Percentiles rank a stretch among this genome's conserved stretches.
phyloP scores from a whole-genome alignment of 768 basidiomycete species.

The Mycena haematopus region DNA sequence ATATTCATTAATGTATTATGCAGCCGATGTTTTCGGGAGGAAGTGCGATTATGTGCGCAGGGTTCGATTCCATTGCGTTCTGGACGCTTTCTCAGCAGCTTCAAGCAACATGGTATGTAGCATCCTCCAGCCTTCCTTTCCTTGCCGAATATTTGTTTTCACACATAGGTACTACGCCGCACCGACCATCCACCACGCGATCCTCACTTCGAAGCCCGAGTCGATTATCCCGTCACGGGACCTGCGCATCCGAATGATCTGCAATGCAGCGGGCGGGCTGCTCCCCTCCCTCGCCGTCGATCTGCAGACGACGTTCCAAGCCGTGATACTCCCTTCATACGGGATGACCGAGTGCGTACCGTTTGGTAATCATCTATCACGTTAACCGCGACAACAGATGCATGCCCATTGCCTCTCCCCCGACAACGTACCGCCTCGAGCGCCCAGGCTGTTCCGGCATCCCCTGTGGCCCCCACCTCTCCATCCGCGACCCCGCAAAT shows the following conservation, averaged over 20 bases:
- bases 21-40: conserved; percentile 58
- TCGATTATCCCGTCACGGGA: conserved; percentile 39
- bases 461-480: conserved; percentile 53
- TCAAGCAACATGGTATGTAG: conserved; percentile 53
- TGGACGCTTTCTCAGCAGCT: conserved; percentile 48
- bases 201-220: conserved; percentile 46
- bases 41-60: conserved; percentile 58
- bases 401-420: conserved; percentile 58
- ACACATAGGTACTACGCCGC: conserved; percentile 54
- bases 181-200: conserved; percentile 56
- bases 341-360: conserved; percentile 59
- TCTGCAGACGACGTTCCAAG: conserved; percentile 55
- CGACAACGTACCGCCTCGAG: conserved; percentile 48
- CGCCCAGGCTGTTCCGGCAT: conserved; percentile 56
- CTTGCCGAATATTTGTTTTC: neutral
- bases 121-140: conserved; percentile 27
- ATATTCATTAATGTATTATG: neutral
- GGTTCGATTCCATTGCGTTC: conserved; percentile 59
- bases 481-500: conserved; percentile 47
- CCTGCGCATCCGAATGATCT: conserved; percentile 50
- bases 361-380: neutral
- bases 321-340: conserved; percentile 62
- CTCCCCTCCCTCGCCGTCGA: conserved; percentile 57
- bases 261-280: conserved; percentile 59
- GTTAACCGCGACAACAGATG: conserved; percentile 37